These are phyloP conservation scores for Blastobotrys terrestris DNA, from an alignment of 805 yeast species.

Conservation along the genomic window DNA sequence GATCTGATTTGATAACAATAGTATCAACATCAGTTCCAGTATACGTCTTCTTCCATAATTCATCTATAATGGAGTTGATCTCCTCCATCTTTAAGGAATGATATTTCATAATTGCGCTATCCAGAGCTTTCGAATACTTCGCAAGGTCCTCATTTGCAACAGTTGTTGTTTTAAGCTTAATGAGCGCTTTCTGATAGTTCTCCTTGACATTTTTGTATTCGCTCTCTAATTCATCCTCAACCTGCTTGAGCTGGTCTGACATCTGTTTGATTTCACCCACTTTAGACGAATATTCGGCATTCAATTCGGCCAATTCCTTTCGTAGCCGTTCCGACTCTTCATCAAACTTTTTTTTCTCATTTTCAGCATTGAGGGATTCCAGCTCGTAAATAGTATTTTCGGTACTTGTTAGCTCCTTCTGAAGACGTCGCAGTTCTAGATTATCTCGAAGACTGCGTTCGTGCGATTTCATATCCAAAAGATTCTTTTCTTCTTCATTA, in stretches of 20 bases:
- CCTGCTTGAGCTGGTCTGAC: conserved; percentile 55
- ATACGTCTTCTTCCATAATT: conserved; percentile 89
- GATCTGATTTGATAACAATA: conserved; percentile 78
- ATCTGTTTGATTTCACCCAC: conserved; percentile 83
- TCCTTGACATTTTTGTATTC: conserved; percentile 67
- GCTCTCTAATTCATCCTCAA: conserved; percentile 53
- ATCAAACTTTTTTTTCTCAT: conserved; percentile 55
- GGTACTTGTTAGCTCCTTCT: conserved; percentile 34
- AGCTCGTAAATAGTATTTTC: conserved; percentile 39
- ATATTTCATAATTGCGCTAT: conserved; percentile 86
- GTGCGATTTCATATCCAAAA: conserved; percentile 53
- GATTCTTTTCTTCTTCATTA: conserved; percentile 34
- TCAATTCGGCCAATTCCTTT: conserved; percentile 45
- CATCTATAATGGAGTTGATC: conserved; percentile 80
- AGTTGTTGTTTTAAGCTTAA: conserved; percentile 66
- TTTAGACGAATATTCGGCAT: conserved; percentile 65
- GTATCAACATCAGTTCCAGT: conserved; percentile 94
- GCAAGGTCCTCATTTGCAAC: conserved; percentile 75
- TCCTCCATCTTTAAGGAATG: conserved; percentile 90
- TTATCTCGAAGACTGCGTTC: conserved; percentile 62
- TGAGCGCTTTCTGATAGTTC: conserved; percentile 62
- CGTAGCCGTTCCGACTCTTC: conserved; percentile 46
- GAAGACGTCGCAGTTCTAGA: conserved; percentile 47
- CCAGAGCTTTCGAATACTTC: conserved; percentile 79
- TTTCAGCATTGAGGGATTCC: conserved; percentile 53